Base-by-base conservation (phyloP, 306 rosid genomes). In the Crotalaria pallida region DNA sequence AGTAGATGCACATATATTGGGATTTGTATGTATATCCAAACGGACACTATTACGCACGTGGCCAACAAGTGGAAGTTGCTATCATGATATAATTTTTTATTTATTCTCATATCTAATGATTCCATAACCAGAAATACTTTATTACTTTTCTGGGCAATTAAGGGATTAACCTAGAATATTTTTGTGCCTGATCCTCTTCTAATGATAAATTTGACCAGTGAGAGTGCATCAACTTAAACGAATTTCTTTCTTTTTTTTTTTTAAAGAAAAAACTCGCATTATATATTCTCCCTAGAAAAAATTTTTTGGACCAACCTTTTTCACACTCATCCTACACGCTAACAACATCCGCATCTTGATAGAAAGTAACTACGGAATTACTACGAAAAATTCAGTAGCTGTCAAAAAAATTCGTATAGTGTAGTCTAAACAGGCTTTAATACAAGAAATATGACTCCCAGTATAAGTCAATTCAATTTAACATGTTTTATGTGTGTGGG, bases 1-100 rank as follows among this genome's bases (percentile, higher is more conserved):
- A 79, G 55, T 67, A 72, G 79, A 79, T 73, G 83, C 75, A 67
- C 49, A n/a, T n/a, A n/a, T n/a, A n/a, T 73, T 40, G 19, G 65
- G 74, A 72, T 72, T 58, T 73, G 62, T 73, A 59, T 73, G 51
- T 79, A 60, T 79, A 59, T 73, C 79, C 76, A 72, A 72, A 56
- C 3, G 0, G n/a, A 31, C 61, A 64, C 38, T 72, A 51, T 76
- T 57, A 74, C 53, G 24, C 51, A 74, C 53, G 24, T 58, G 50
- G 18, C 63, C 49, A 64, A 64, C 38, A 43, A 73, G 47, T 69
- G 84, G 52, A 53, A 74, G 65, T 70, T 67, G 71, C 66, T 19
- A 51, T 64, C 26, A n/a, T 0, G 8, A 1, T 26, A 26, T 31
- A 62, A 9, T 11, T 59, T 75, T 44, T 36, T 4, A 63, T 48